phyloP scores from a whole-genome alignment of 2,329 filamentous ascomycete species.

The Alternaria sp. region DNA sequence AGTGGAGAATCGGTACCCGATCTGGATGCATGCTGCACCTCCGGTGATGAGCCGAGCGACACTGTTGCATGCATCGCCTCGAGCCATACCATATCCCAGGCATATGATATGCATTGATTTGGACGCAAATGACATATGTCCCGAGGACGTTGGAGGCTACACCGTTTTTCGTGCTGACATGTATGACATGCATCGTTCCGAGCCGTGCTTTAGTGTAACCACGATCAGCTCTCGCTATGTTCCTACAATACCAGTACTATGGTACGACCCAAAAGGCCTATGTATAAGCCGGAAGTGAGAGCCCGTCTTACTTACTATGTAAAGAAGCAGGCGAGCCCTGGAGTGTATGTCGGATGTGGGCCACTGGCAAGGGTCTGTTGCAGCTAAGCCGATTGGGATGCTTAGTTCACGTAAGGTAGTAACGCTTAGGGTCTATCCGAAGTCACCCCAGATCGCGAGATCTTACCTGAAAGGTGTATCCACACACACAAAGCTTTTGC shows the following conservation, averaged over 20 bases:
- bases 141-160: not conserved
- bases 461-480: not conserved
- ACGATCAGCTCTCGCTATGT: not conserved
- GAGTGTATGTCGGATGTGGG: not conserved
- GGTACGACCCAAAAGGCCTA: not conserved
- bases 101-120: not conserved
- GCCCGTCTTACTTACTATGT: not conserved
- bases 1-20: not conserved
- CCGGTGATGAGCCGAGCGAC: not conserved
- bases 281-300: not conserved
- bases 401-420: not conserved
- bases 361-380: not conserved
- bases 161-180: not conserved
- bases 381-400: not conserved
- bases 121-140: not conserved
- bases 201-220: not conserved
- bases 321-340: not conserved
- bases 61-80: not conserved
- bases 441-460: not conserved
- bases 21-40: not conserved
- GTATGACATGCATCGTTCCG: constrained; percentile 3
- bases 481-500: not conserved
- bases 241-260: not conserved
- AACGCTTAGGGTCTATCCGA: not conserved
- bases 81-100: not conserved